Evolutionary conservation across 352 stramenopile genomes (phyloP), one percentile per base, ranked within the genome.

Genomic region (Phytopythium montanum): DNA sequence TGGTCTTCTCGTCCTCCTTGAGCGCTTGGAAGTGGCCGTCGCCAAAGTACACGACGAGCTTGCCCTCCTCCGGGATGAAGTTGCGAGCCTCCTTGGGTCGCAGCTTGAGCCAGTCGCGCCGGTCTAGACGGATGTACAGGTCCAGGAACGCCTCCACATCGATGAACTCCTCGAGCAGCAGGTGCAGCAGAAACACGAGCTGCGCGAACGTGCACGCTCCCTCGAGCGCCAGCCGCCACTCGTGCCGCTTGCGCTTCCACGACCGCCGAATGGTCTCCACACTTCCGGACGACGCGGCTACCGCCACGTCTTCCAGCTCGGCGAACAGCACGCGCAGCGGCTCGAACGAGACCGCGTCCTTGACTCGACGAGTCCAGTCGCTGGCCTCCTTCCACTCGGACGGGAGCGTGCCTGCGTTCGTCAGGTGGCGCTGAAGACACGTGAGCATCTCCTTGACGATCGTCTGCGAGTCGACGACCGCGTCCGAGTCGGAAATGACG

Each of bases 101-200:
- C 31, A 94, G 62, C 61, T 92, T 88, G 34, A 94, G 56, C 79
- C 81, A 94, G 34, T 94, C 82, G 16, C 81, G 87, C 23, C 82
- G 69, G 56, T 92, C 77, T 14, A 94, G 68, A 19, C 74, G 69
- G 6, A 84, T 73, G 31, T 86, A 81, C 18, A 90, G 65, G 64
- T 94, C 85, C 72, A 90, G 79, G 54, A 92, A 92, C 19, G 81
- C 80, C 59, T 92, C 81, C 21, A 90, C 72, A 52, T 91, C 81
- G 54, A 94, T 76, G 50, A 87, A 89, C 63, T 94, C 80, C 48
- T 87, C 79, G 14, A 94, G 64, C 29, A 92, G 73, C 34, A 88
- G 65, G 57, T 90, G 74, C 34, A 94, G 62, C 36, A 94, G 54
- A 53, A 94, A 82, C 19, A 89, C 75, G 13, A 91, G 26, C 62